phyloP scores from a whole-genome alignment of 441 rosid genomes.

The Monsonia emarginata region DNA sequence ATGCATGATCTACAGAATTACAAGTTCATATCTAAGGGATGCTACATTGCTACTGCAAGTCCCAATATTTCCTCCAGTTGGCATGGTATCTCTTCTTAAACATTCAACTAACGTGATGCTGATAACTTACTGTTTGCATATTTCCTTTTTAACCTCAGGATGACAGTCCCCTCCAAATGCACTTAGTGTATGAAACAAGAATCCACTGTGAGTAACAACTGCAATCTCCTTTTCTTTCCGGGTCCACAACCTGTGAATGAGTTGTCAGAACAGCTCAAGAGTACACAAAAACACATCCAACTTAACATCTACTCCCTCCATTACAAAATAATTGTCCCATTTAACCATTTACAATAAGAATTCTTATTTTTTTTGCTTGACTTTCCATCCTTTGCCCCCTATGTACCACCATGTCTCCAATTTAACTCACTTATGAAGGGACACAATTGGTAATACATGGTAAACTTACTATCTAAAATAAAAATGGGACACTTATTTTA shows the following conservation, averaged over 20 bases:
- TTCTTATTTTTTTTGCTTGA: too few relatives aligned
- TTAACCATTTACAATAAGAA: too few relatives aligned
- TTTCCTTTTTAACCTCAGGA: slow-evolving; percentile 63
- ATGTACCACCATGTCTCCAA: too few relatives aligned
- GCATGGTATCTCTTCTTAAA: too few relatives aligned
- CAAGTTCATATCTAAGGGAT: background rate
- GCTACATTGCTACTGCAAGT: background rate
- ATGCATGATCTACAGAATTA: too few relatives aligned
- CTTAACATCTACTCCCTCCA: background rate
- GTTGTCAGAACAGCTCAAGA: slow-evolving; percentile 6
- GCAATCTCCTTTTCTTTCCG: slow-evolving; percentile 96
- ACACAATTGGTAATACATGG: too few relatives aligned
- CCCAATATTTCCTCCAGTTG: too few relatives aligned
- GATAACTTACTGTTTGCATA: slow-evolving; percentile 48
- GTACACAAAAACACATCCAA: background rate
- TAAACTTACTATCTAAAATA: too few relatives aligned
- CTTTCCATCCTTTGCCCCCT: too few relatives aligned
- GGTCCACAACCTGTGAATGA: slow-evolving; percentile 74
- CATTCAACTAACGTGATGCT: background rate
- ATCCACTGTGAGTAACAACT: slow-evolving; percentile 85
- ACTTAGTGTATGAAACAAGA: slow-evolving; percentile 66
- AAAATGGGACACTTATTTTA: too few relatives aligned
- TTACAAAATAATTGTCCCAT: too few relatives aligned
- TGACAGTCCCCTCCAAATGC: slow-evolving; percentile 70
- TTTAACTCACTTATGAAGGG: too few relatives aligned